Percentiles rank a stretch among this genome's conserved stretches.
phyloP scores from a whole-genome alignment of 31 red algal genomes.

The Odonthalia washingtoniensis region DNA sequence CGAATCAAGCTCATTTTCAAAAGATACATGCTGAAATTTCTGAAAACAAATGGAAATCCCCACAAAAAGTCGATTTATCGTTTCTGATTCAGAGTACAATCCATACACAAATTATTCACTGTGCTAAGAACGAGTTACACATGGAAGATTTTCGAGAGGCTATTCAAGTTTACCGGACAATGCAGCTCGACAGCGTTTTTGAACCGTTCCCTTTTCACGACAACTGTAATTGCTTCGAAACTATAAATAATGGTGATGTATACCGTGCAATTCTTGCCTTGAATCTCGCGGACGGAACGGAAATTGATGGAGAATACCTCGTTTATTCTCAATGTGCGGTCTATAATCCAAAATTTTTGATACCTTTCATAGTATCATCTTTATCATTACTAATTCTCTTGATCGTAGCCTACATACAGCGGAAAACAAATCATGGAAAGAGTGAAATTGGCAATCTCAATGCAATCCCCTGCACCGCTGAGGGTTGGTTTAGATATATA shows the following conservation, averaged over 20 bases:
- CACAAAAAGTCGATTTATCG: background rate
- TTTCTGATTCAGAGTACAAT: conserved; percentile 7
- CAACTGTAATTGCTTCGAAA: background rate
- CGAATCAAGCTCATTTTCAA: conserved; percentile 33
- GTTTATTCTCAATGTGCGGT: background rate
- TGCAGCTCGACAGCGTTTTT: conserved; percentile 32
- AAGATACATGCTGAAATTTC: background rate
- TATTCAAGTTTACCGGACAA: conserved; percentile 26
- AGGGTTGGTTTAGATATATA: too few relatives aligned
- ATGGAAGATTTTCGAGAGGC: background rate
- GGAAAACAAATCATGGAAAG: too few relatives aligned
- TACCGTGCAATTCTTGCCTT: conserved; percentile 16
- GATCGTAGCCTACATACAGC: too few relatives aligned
- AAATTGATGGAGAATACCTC: background rate
- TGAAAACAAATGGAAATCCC: background rate
- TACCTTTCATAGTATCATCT: background rate
- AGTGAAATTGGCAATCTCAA: background rate
- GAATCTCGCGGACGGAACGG: conserved; percentile 4
- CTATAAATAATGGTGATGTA: background rate
- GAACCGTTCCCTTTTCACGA: background rate
- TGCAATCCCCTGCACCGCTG: background rate
- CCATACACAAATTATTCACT: conserved; percentile 2
- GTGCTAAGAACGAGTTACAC: background rate
- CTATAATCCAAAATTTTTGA: background rate
- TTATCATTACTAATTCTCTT: too few relatives aligned